Base-by-base conservation (phyloP, 2,329 filamentous ascomycete genomes). In the Claviceps paspali region DNA sequence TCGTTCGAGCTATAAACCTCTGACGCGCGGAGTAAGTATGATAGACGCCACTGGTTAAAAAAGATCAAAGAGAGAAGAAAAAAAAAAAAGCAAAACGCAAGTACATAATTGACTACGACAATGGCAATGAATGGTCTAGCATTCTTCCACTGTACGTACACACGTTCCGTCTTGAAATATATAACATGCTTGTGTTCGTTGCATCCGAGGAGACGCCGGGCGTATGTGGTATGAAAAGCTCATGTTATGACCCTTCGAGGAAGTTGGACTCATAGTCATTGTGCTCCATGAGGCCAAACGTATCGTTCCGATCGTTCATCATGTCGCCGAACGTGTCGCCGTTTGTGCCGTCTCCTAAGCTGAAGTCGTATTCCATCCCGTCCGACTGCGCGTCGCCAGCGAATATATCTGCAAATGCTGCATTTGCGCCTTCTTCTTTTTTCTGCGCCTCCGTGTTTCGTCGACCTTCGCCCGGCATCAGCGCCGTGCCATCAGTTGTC, bases 321-420 rank as follows among this genome's bases (percentile, higher is more conserved):
- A 72, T 52, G 41, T 70, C 64, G 41, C 72, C 63, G 43, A 73
- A 73, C 21, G 63, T 64, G 28, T 57, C 50, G 15, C 57, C 56
- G 15, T 47, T 49, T 35, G 52, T 44, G 24, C 53, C 55, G 18
- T 46, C 42, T 7, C 45, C 52, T 15, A 49, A 36, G 30, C 49
- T 52, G 39, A 59, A 55, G 38, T 54, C 52, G 38, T 46, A 52
- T 35, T 54, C 49, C 43, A 64, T 59, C 12, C 51, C 60, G 39
- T 64, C 60, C 33, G 51, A 51, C 33, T 52, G 57, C 5, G 53
- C 56, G 15, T 60, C 60, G n/a, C 68, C 54, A 33, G 60, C 57
- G 41, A 70, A 70, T 21, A 69, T 50, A 23, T 66, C 65, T 21
- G 68, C 63, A 29, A 68, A 56, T 6, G 48, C 44, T 5, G 49